Evolutionary conservation across 208 protist genomes (phyloP).

Genomic region (Leishmania amazonensis): DNA sequence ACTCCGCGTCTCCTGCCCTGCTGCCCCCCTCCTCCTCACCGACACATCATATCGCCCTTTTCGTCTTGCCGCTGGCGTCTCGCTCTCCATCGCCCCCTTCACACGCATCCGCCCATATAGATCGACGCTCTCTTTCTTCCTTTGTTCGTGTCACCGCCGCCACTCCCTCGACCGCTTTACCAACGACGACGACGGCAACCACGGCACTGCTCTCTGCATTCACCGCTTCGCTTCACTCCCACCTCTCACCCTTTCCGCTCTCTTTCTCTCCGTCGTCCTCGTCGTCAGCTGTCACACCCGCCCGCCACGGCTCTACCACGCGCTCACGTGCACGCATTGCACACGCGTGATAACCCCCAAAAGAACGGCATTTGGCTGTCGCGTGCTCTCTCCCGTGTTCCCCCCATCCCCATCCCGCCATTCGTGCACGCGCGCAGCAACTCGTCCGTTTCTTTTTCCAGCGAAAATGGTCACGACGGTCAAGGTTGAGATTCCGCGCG

Average conservation of each 20-base stretch:
- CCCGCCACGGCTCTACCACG: not conserved
- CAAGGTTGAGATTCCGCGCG: slow-evolving; percentile 57
- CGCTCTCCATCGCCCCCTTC: not conserved
- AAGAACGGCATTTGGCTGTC: no score
- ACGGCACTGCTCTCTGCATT: not conserved
- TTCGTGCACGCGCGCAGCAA: not conserved
- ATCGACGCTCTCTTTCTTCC: not conserved
- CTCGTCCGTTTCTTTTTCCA: not conserved
- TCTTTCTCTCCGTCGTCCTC: not conserved
- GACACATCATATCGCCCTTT: not conserved
- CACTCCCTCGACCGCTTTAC: no score
- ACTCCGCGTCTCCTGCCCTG: not conserved
- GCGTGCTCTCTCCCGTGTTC: no score
- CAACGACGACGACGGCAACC: no score
- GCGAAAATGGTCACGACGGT: slow-evolving; percentile 32
- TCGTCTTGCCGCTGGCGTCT: not conserved
- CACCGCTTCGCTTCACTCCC: not conserved
- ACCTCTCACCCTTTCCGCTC: not conserved
- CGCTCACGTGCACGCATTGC: not conserved
- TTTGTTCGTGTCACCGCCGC: no score
- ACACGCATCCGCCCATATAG: not conserved
- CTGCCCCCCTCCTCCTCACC: not conserved
- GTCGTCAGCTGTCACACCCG: not conserved
- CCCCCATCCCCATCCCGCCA: not conserved
- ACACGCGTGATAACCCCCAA: not conserved